Percentiles rank a stretch among this genome's conserved stretches.
These are phyloP conservation scores for Vanrija pseudolonga DNA, from an alignment of 1,284 basidiomycete genomes.

Conservation along the genomic window DNA sequence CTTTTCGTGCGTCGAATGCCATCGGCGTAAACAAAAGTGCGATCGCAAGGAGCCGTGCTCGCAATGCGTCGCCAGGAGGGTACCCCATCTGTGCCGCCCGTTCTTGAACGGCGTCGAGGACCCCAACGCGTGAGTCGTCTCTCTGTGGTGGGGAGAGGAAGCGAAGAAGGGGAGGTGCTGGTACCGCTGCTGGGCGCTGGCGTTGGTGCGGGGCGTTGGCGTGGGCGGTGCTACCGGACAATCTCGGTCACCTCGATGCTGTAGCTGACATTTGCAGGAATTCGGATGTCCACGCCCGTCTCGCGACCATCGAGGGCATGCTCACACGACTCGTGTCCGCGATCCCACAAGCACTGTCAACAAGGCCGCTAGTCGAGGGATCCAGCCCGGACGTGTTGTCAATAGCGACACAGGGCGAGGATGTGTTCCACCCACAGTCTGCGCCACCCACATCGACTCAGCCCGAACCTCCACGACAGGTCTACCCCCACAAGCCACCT, in stretches of 20 bases:
- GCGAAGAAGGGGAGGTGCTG: too few species aligned
- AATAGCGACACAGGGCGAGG: slow-evolving; percentile 35
- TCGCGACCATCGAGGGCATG: slow-evolving; percentile 47
- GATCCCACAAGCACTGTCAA: slow-evolving; percentile 17
- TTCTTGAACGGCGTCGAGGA: slow-evolving; percentile 52
- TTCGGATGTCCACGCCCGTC: slow-evolving; percentile 46
- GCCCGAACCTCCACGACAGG: slow-evolving; percentile 19
- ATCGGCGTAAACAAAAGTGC: slow-evolving; percentile 49
- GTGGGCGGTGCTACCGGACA: not conserved
- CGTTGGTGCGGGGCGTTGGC: too few species aligned
- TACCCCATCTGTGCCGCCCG: slow-evolving; percentile 50
- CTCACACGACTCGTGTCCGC: slow-evolving; percentile 40
- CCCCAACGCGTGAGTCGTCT: slow-evolving; percentile 46
- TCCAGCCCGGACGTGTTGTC: slow-evolving; percentile 39
- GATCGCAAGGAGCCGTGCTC: slow-evolving; percentile 49
- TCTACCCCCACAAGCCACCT: slow-evolving; percentile 41
- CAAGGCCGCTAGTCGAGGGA: slow-evolving; percentile 7
- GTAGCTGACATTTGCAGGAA: slow-evolving; percentile 24
- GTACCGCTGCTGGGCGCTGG: not conserved
- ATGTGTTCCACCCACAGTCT: slow-evolving; percentile 40
- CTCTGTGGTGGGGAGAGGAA: too few species aligned
- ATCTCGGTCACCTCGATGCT: not conserved
- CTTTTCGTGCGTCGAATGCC: slow-evolving; percentile 49
- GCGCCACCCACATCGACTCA: slow-evolving; percentile 16
- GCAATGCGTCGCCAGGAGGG: slow-evolving; percentile 49